Evolutionary conservation across 257 asterid genomes (phyloP).

Genomic region (Rehmannia glutinosa): DNA sequence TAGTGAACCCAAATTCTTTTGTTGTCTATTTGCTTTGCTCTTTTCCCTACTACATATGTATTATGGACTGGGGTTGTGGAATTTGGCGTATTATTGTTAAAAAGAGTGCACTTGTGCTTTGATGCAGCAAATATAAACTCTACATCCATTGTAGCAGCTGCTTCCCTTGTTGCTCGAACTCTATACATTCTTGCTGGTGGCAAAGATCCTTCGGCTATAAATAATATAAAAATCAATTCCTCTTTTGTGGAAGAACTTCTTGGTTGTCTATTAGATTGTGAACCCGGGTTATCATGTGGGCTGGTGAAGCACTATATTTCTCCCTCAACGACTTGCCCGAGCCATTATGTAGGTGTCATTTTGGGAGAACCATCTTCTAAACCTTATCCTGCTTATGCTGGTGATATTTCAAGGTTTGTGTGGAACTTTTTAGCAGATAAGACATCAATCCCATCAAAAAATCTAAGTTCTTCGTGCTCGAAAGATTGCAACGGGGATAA

Average conservation of each 20-base stretch:
- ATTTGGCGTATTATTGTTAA: conserved; percentile 7
- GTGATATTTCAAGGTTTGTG: conserved; percentile 81
- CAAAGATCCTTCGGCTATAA: conserved; percentile 36
- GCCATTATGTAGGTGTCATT: conserved; percentile 83
- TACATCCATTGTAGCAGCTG: conserved; percentile 79
- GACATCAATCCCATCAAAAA: conserved; percentile 56
- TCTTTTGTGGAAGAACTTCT: conserved; percentile 81
- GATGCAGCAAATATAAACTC: conserved; percentile 83
- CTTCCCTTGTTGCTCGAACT: conserved; percentile 89
- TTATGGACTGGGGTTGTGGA: background rate
- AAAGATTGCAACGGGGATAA: conserved; percentile 56
- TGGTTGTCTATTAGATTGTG: conserved; percentile 72
- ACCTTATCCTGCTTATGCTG: conserved; percentile 56
- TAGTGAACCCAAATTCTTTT: conserved; percentile 38
- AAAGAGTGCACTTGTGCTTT: conserved; percentile 19
- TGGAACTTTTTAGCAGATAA: conserved; percentile 90
- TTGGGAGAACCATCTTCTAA: conserved; percentile 71
- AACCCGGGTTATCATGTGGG: conserved; percentile 79
- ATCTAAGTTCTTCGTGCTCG: conserved; percentile 56
- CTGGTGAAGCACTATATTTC: conserved; percentile 73
- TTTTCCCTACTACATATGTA: background rate
- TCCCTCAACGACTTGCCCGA: conserved; percentile 74
- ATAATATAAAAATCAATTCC: conserved; percentile 51
- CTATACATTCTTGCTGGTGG: conserved; percentile 78
- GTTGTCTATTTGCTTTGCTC: conserved; percentile 13